Conservation (phyloP, 805 yeast species). For the Tetrapisispora phaffii region DNA sequence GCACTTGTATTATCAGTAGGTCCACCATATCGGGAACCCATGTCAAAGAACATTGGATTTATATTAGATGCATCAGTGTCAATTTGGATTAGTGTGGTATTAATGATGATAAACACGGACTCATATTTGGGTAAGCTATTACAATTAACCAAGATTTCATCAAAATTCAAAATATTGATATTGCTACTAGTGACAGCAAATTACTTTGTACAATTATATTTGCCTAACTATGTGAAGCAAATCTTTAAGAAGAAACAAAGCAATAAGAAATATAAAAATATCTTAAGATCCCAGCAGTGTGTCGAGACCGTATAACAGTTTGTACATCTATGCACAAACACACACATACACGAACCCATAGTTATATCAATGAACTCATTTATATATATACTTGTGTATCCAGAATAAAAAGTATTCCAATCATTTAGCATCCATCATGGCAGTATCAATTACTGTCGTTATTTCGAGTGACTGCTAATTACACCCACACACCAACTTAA, state of each 20-base stretch:
- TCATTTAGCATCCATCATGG: no score
- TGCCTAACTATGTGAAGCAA: slow-evolving; percentile 29
- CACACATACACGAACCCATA: no score
- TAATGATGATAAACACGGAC: slow-evolving; percentile 47
- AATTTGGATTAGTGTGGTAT: slow-evolving; percentile 36
- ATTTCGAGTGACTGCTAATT: no score
- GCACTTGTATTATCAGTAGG: slow-evolving; percentile 86
- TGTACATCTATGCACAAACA: background rate
- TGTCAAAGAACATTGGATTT: slow-evolving; percentile 59
- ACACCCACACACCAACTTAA: no score
- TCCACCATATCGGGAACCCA: slow-evolving; percentile 82
- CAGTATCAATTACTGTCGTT: no score
- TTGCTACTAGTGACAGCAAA: slow-evolving; percentile 39
- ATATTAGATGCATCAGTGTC: slow-evolving; percentile 50
- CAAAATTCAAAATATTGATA: slow-evolving; percentile 43
- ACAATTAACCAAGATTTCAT: slow-evolving; percentile 60
- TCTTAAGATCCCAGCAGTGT: slow-evolving; percentile 11
- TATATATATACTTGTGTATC: no score
- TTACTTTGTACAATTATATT: slow-evolving; percentile 30
- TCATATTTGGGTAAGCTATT: slow-evolving; percentile 55
- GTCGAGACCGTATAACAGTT: background rate
- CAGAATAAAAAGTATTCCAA: no score
- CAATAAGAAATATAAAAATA: slow-evolving; percentile 31
- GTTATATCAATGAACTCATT: no score
- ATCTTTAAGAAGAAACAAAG: slow-evolving; percentile 31